Evolutionary conservation across 441 rosid genomes (phyloP), one percentile per base, ranked within the genome.

Genomic region (Bruguiera hainesii): DNA sequence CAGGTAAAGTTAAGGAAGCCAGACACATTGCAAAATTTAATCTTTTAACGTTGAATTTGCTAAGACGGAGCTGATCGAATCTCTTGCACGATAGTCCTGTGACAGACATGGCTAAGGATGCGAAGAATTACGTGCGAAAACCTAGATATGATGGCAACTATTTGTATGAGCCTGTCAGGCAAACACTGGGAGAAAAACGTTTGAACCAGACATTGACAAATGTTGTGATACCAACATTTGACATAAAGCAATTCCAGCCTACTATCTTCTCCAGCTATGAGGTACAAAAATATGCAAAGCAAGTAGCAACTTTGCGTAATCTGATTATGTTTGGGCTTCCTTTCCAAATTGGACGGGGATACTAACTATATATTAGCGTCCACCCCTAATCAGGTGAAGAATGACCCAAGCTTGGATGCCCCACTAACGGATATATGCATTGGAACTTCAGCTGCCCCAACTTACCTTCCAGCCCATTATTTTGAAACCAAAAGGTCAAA

Each of bases 371-470:
- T 23, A 28, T 28, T 15, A 3, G 3, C 6, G 18, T 26, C 61
- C 31, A 5, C 11, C 13, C 19, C 19, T 29, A 18, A 37, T 39
- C 61, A 85, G 90, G 80, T 79, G 64, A 79, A 84, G 76, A 73
- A 29, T 6, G 66, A 79, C 52, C 78, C 78, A 51, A 46, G 67
- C 57, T 62, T 74, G 52, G 73, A 90, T 61, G 96, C 94, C 46
- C 74, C 78, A 3, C 77, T 90, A 9, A 80, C 92, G 3, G 86
- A 90, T 63, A 87, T 84, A 68, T 75, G 84, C 74, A 80, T 85
- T 50, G 81, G 75, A 74, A 90, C 96, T 53, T 88, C 96, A 51
- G 92, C 94, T 21, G 94, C 96, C 6, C 97, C 95, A 16, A 90
- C 95, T 59, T 88, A 87, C 68, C 85, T 90, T 39, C 97, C 95